Evolutionary conservation across 2,329 filamentous ascomycete species (phyloP), one percentile per base, ranked within the genome.

Genomic region (Colletotrichum navitas): DNA sequence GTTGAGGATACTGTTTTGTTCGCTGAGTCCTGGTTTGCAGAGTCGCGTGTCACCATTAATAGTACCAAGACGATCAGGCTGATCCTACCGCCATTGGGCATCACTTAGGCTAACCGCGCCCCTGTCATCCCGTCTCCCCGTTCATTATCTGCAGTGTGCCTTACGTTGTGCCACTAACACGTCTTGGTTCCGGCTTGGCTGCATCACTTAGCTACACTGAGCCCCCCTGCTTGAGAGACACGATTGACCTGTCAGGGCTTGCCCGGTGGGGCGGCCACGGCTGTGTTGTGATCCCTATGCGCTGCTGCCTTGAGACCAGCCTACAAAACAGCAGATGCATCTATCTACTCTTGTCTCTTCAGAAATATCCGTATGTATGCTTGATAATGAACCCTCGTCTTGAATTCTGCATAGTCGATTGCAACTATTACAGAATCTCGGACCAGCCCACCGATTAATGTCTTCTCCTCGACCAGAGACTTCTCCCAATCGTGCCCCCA

Each of bases 151-250:
- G 43, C 43, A 12, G 14, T 24, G 43, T 51, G 32, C 32, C 59
- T 26, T 12, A 14, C 11, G 18, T 4, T 21, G 21, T 43, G 29
- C 59, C 59, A 49, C 59, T 18, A 36, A 49, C 43, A 61, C 26
- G 29, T 18, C 59, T 47, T 45, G 29, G 32, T 24, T 16, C 43
- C 59, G 59, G 59, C 59, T 49, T 61, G 59, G 43, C 59, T 47
- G 41, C 43, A 36, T 61, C 43, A 26, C 59, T 61, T 61, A 36
- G 59, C 21, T 36, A 49, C 24, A 36, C 43, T 61, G 29, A 61
- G 43, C 29, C 29, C 29, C 29, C 29, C 18, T 43, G 41, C 14
- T 14, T 45, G 8, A 32, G 29, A 34, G 29, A 36, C 41, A 24
- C 21, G n/a, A 61, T 34, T 18, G 43, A 34, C 43, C 43, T 61